phyloP scores from a whole-genome alignment of 2,329 filamentous ascomycete species.

The Hysterium pulicare region DNA sequence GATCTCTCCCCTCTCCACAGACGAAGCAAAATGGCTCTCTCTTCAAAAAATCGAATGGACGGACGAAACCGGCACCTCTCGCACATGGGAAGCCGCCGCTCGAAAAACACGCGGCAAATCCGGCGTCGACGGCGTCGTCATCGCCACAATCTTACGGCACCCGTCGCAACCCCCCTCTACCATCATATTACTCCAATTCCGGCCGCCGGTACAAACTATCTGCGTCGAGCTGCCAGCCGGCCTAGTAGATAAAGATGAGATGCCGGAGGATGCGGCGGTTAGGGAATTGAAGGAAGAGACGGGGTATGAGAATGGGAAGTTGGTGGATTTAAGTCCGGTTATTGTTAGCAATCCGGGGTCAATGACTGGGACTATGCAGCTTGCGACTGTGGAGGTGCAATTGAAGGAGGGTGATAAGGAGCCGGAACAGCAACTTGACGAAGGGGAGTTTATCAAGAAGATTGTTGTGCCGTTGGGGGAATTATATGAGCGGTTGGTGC shows the following conservation, averaged over 20 bases:
- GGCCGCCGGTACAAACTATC: conserved; percentile 56
- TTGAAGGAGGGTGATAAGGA: conserved; percentile 48
- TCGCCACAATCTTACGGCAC: conserved; percentile 52
- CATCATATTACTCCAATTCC: conserved; percentile 58
- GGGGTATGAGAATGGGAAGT: conserved; percentile 56
- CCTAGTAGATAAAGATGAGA: conserved; percentile 57
- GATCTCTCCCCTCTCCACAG: conserved; percentile 47
- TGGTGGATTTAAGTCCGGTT: conserved; percentile 55
- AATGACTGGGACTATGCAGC: conserved; percentile 59
- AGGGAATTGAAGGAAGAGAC: conserved; percentile 62
- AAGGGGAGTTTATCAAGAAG: conserved; percentile 61
- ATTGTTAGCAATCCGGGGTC: conserved; percentile 65
- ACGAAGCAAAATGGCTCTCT: conserved; percentile 56
- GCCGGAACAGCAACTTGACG: conserved; percentile 58
- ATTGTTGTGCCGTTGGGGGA: conserved; percentile 56
- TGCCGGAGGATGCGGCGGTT: conserved; percentile 53
- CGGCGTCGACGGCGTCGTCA: conserved; percentile 59
- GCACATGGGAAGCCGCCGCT: conserved; percentile 50
- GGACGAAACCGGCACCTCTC: conserved; percentile 44
- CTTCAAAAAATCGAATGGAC: conserved; percentile 54
- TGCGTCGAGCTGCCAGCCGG: conserved; percentile 61
- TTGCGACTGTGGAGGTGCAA: conserved; percentile 58
- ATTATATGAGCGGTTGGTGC: conserved; percentile 53
- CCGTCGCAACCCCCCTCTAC: conserved; percentile 47
- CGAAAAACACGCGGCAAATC: conserved; percentile 53